Evolutionary conservation across 1,284 basidiomycete genomes (phyloP), one percentile per base, ranked within the genome.

Genomic region (Marasmius tenuissimus): DNA sequence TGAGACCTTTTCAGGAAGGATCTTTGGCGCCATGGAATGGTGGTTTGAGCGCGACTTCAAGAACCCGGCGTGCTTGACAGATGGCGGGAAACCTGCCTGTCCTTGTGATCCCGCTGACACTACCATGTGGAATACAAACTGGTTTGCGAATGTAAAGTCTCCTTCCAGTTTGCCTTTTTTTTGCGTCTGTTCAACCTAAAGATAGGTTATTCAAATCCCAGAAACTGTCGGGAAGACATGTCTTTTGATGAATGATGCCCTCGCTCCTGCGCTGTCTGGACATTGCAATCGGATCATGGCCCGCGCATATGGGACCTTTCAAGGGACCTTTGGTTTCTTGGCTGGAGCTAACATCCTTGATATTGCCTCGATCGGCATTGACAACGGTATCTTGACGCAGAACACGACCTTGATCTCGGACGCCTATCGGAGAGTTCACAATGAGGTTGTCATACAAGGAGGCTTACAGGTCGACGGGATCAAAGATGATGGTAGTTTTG

Each of bases 1-100:
- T 64, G 57, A 75, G 1, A 62, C 69, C 0, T 64, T 87, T 6
- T 74, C 79, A 18, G 60, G 68, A 7, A 75, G 79, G 0, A 82
- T 84, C 14, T 77, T 76, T 16, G 67, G 69, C 3, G 86, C 83
- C 0, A 85, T 89, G 82, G 75, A 83, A 62, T 89, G 78, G 65
- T 91, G 88, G 87, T 89, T 89, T 65, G 68, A 66, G 5, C 83
- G 82, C 59, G 88, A 89, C 70, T 87, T 85, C 67, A 81, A 78
- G 3, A 75, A 77, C 40, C 66, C 72, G 4, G 78, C 74, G 14
- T 90, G 88, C 68, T 70, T 88, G 35, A 82, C 83, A 62, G 71
- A 71, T 3, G 86, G 86, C 0, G 85, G 86, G 0, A 74, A 73
- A 2, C 62, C 68, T 12, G 65, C 71, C 9, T 88, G 86, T 66